Evolutionary conservation across 1,284 basidiomycete genomes (phyloP).

Genomic region (Coniferiporia sulphurascens): DNA sequence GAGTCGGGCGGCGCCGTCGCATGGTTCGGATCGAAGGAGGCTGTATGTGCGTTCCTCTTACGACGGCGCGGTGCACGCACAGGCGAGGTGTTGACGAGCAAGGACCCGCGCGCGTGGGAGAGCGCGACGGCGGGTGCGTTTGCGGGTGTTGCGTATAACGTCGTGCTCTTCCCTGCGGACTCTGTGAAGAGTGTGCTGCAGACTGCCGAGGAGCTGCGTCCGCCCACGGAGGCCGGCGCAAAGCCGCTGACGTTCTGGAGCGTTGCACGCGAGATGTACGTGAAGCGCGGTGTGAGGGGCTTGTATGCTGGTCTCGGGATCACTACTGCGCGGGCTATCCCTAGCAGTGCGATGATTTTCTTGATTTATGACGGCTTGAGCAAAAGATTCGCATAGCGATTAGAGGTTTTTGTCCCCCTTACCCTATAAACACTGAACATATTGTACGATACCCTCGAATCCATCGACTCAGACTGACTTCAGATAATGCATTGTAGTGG

Average conservation of each 20-base stretch:
- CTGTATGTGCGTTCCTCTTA: slow-evolving; percentile 53
- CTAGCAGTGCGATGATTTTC: slow-evolving; percentile 90
- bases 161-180: slow-evolving; percentile 89
- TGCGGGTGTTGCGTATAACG: slow-evolving; percentile 84
- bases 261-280: slow-evolving; percentile 75
- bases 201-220: slow-evolving; percentile 85
- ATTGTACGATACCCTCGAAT: too few relatives aligned
- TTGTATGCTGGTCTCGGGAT: slow-evolving; percentile 96
- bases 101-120: slow-evolving; percentile 70
- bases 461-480: too few relatives aligned
- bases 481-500: too few relatives aligned
- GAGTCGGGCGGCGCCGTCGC: slow-evolving; percentile 85
- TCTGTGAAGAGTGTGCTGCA: slow-evolving; percentile 94
- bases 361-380: slow-evolving; percentile 80
- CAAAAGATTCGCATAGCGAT: slow-evolving; percentile 38
- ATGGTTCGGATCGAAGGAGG: slow-evolving; percentile 88
- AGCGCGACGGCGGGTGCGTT: slow-evolving; percentile 82
- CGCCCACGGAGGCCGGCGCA: slow-evolving; percentile 32
- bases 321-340: slow-evolving; percentile 83
- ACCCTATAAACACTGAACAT: too few relatives aligned
- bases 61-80: slow-evolving; percentile 27
- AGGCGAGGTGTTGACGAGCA: slow-evolving; percentile 20
- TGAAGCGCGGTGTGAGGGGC: slow-evolving; percentile 73
- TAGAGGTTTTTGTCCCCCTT: background rate
- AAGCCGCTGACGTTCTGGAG: slow-evolving; percentile 54